Evolutionary conservation across 768 basidiomycete genomes (phyloP).

Genomic region (Mycena venus): DNA sequence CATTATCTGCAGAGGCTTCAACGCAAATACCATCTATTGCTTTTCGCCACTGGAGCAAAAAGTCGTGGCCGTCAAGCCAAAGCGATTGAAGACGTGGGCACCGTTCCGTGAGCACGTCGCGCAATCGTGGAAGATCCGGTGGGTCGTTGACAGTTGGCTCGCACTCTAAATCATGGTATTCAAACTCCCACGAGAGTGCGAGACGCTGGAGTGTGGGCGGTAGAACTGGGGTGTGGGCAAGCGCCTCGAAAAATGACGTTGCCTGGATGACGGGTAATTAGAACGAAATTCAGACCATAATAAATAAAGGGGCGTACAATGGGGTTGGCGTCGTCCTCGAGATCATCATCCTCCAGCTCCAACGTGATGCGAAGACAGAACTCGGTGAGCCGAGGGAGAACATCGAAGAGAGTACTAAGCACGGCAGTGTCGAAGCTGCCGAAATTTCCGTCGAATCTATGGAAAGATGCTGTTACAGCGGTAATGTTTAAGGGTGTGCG

Average conservation of each 20-base stretch:
- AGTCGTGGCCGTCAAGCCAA: not conserved
- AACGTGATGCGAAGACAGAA: not conserved
- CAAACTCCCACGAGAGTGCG: not conserved
- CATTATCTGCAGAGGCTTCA: not conserved
- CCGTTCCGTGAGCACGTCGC: not conserved
- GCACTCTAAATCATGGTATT: not conserved
- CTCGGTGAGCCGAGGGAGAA: not conserved
- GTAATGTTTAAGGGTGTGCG: not conserved
- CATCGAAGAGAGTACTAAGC: not conserved
- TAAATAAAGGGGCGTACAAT: too few species aligned
- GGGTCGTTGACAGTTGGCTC: not conserved
- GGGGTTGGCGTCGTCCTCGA: too few species aligned
- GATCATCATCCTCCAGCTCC: not conserved
- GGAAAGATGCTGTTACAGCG: too few species aligned
- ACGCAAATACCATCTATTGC: not conserved
- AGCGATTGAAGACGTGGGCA: not conserved
- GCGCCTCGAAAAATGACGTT: not conserved
- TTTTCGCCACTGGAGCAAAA: not conserved
- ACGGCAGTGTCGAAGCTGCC: not conserved
- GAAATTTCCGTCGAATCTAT: not conserved
- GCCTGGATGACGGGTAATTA: too few species aligned
- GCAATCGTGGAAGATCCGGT: not conserved
- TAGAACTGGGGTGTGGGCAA: not conserved
- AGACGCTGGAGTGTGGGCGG: not conserved
- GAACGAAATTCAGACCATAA: too few species aligned